Evolutionary conservation across 176 grass and related monocot genomes (phyloP).

Genomic region (Rhynchospora pubera): DNA sequence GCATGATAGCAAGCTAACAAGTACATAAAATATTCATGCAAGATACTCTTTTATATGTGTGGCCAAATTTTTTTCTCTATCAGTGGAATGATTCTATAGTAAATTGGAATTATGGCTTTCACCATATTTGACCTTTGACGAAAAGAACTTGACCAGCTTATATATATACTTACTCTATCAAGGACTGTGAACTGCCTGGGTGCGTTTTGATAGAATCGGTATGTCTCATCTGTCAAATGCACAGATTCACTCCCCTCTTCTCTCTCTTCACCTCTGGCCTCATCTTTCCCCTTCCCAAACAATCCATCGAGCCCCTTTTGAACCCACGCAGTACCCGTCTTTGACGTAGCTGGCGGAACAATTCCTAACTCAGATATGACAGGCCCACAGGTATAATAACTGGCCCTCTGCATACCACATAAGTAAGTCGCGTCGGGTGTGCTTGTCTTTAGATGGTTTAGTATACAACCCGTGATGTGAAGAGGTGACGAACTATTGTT

Average conservation of each 20-base stretch:
- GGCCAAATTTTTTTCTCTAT: not conserved
- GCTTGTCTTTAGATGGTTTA: conserved; percentile 76
- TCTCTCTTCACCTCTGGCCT: conserved; percentile 17
- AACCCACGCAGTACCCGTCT: not conserved
- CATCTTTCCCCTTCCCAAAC: conserved; percentile 6
- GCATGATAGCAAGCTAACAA: not conserved
- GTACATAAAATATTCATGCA: not conserved
- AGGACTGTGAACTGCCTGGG: conserved; percentile 68
- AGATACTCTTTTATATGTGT: not conserved
- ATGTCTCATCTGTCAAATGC: conserved; percentile 47
- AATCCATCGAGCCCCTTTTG: conserved; percentile 35
- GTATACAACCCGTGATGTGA: conserved; percentile 42
- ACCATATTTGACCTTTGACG: not conserved
- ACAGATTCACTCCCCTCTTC: conserved; percentile 73
- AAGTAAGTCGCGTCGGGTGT: conserved; percentile 74
- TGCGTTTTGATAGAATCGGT: conserved; percentile 48
- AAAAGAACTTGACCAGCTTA: not conserved
- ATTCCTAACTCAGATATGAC: conserved; percentile 49
- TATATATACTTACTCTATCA: conserved; percentile 43
- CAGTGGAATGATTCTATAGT: not conserved
- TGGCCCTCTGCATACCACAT: conserved; percentile 47
- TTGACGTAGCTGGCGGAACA: conserved; percentile 27
- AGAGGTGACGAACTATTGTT: conserved; percentile 29
- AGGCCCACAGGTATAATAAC: conserved; percentile 45
- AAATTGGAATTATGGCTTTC: not conserved